phyloP scores from a whole-genome alignment of 139 green algal species.

The Chlorella sorokiniana region DNA sequence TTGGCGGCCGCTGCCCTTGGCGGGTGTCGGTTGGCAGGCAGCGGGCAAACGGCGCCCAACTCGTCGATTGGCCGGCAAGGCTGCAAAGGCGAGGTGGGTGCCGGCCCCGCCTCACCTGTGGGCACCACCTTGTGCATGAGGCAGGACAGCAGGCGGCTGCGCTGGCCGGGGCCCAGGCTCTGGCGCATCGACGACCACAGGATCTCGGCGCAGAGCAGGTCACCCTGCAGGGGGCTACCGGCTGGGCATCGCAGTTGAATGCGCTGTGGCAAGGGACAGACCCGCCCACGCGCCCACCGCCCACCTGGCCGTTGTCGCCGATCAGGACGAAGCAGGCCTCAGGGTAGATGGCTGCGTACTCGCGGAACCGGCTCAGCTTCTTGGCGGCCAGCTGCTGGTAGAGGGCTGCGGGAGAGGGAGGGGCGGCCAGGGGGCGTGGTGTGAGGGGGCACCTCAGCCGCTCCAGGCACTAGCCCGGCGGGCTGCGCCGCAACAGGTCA shows the following conservation, averaged over 20 bases:
- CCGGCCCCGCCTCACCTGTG: neutral
- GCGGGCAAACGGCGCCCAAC: too few species aligned
- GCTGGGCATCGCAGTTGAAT: neutral
- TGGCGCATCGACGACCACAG: slow-evolving; percentile 42
- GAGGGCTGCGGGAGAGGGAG: slow-evolving; percentile 19
- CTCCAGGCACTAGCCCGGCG: neutral
- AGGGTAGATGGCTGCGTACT: slow-evolving; percentile 65
- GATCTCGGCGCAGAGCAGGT: slow-evolving; percentile 62
- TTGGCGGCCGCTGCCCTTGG: too few species aligned
- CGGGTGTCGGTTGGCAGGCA: too few species aligned
- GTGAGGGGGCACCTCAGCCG: too few species aligned
- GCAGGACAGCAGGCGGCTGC: slow-evolving; percentile 45
- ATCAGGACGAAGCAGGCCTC: slow-evolving; percentile 67
- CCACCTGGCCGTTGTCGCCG: slow-evolving; percentile 70
- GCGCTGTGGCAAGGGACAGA: neutral
- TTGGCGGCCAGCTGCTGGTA: slow-evolving; percentile 54
- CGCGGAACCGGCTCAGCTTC: slow-evolving; percentile 57
- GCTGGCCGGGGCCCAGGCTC: slow-evolving; percentile 6
- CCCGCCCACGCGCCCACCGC: neutral
- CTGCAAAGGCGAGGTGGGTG: too few species aligned
- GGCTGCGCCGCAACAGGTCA: neutral
- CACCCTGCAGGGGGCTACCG: slow-evolving; percentile 40
- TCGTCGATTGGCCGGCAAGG: too few species aligned
- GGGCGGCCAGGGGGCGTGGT: neutral
- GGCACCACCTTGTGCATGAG: slow-evolving; percentile 56